These are phyloP conservation scores for Candida insectalens DNA, from an alignment of 805 yeast genomes.

Conservation along the genomic window DNA sequence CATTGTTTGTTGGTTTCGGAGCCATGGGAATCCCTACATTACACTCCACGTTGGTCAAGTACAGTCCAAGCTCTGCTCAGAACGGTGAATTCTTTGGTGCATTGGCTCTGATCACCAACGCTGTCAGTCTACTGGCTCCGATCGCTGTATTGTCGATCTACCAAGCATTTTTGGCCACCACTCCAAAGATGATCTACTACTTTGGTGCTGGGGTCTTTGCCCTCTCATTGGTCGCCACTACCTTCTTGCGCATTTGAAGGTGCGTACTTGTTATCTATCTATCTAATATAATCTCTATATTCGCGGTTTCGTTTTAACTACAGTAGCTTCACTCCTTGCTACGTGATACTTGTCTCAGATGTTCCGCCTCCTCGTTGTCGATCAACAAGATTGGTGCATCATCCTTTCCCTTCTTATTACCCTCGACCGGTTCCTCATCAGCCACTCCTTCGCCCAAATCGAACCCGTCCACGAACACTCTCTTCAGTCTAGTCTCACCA, in stretches of 20 bases:
- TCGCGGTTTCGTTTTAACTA: no score
- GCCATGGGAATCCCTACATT: constrained; percentile 47
- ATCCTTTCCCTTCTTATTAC: neutral
- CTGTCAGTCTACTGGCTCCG: constrained; percentile 40
- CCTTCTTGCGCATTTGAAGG: neutral
- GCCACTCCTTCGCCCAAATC: constrained; percentile 6
- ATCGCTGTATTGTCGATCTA: constrained; percentile 38
- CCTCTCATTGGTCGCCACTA: neutral
- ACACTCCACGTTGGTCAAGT: constrained; percentile 51
- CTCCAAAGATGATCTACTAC: constrained; percentile 29
- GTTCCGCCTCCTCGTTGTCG: constrained; percentile 20
- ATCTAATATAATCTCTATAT: neutral
- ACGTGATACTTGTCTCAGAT: constrained; percentile 8
- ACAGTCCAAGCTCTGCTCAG: constrained; percentile 39
- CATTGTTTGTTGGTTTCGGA: constrained; percentile 35
- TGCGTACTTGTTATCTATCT: neutral
- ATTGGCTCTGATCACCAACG: constrained; percentile 46
- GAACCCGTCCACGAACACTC: constrained; percentile 6
- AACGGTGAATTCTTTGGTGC: constrained; percentile 72
- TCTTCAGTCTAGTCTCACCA: constrained; percentile 1
- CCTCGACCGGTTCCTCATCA: constrained; percentile 1
- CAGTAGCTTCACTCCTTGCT: no score
- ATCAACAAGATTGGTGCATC: constrained; percentile 18
- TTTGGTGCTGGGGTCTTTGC: constrained; percentile 7
- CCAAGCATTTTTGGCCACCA: constrained; percentile 28